These are phyloP conservation scores for Arctium lappa DNA, from an alignment of 129 eudicot genomes.

Conservation along the genomic window DNA sequence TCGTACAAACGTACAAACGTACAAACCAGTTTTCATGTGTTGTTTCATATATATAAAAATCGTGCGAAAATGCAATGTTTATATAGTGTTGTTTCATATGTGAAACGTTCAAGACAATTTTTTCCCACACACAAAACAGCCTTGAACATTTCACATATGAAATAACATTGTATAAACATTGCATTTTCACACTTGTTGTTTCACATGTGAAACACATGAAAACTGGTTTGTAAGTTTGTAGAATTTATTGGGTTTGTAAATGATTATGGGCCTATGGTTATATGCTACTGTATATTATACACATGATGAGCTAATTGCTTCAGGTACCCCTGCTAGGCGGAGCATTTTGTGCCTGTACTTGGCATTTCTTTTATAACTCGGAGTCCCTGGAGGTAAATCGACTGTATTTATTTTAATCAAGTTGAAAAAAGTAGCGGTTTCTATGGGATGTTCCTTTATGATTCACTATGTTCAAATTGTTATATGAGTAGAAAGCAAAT, in stretches of 20 bases:
- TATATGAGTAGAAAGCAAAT: neutral
- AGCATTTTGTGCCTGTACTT: constrained; percentile 96
- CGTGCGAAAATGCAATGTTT: no score
- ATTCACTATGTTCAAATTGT: neutral
- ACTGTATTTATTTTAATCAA: neutral
- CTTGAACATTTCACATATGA: neutral
- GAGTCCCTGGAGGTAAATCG: constrained; percentile 79
- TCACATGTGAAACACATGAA: neutral
- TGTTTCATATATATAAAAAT: no score
- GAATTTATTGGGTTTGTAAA: neutral
- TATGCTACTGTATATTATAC: neutral
- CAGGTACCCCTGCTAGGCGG: constrained; percentile 95
- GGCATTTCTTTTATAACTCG: constrained; percentile 97
- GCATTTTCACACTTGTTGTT: neutral
- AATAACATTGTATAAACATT: neutral
- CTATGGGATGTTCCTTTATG: neutral
- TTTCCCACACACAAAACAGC: no score
- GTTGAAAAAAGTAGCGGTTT: neutral
- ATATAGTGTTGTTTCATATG: no score
- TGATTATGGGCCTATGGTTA: neutral
- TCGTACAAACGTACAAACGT: no score
- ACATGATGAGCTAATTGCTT: constrained; percentile 11
- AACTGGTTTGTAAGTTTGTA: neutral
- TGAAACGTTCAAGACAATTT: no score
- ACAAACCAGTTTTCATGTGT: no score